These are phyloP conservation scores for Strobilomyces dryophilus DNA, from an alignment of 768 basidiomycete species.

Conservation along the genomic window DNA sequence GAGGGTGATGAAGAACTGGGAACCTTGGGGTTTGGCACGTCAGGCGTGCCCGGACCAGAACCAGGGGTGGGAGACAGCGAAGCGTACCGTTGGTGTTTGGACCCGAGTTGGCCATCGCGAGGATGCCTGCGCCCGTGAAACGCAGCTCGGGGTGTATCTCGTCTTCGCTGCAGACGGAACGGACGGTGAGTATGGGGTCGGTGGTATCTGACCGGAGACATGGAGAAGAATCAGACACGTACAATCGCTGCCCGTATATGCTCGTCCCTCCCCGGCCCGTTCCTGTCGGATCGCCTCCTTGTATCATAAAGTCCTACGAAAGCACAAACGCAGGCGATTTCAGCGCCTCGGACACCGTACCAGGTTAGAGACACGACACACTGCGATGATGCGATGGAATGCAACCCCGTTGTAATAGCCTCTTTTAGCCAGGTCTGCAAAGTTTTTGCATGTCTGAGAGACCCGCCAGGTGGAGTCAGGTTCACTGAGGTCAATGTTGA, in stretches of 20 bases:
- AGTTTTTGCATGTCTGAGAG: conserved; percentile 88
- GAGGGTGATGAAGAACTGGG: conserved; percentile 91
- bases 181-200: not conserved
- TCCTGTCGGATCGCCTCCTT: conserved; percentile 93
- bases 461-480: not conserved
- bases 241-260: conserved; percentile 88
- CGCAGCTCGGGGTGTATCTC: conserved; percentile 87
- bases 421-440: conserved; percentile 81
- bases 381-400: conserved; percentile 90
- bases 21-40: conserved; percentile 55
- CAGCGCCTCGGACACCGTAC: too few relatives aligned
- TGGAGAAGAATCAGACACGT: conserved; percentile 28
- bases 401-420: conserved; percentile 90
- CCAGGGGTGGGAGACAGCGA: not conserved
- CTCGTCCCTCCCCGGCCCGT: conserved; percentile 91
- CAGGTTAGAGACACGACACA: conserved; percentile 23
- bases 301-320: conserved; percentile 90
- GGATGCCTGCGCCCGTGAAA: conserved; percentile 94
- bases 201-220: not conserved
- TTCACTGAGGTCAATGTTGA: not conserved
- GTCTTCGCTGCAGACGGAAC: conserved; percentile 56
- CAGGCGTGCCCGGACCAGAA: too few relatives aligned
- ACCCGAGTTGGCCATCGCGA: conserved; percentile 97
- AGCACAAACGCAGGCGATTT: not conserved
- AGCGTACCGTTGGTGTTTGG: conserved; percentile 77